Base-by-base conservation (phyloP, 345 rosid genomes). In the Lumnitzera racemosa region DNA sequence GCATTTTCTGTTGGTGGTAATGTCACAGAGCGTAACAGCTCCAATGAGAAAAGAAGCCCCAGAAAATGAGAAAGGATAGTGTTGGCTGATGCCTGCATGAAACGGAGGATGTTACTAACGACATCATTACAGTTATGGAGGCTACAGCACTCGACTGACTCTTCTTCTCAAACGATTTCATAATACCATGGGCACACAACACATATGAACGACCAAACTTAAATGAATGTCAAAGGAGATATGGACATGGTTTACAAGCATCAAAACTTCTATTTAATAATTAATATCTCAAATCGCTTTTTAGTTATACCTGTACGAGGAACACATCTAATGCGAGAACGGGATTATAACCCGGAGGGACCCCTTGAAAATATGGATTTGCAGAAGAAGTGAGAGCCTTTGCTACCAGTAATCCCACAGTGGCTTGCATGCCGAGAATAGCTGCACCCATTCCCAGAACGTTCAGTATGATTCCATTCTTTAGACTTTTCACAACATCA, bases 381-480 rank as follows among this genome's bases (percentile, higher is more conserved):
- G 91, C 87, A 6, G 97, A 79, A 47, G 99, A 75, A 64, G 99
- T 90, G 61, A 90, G 83, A 67, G 97, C 96, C 78, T 88, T 90
- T n/a, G 97, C 96, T 23, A 88, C 94, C 68, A 90, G 67, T 50
- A 68, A 73, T 20, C 99, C 98, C 1, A 95, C 94, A 0, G 89
- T 95, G 65, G 99, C 97, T 85, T 88, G 97, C 96, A 90, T 80
- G 49, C 96, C 99, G 53, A 90, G 89, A 61, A 95, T 66, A 25
- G 96, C 87, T 50, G 97, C 88, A 16, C 92, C 99, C 99, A 95
- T 85, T 58, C 97, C 97, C 56, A 95, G 58, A 58, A 95, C 71
- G 74, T 95, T 95, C 74, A 95, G 64, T 47, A 71, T 59, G 43
- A 95, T 86, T 63, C 99, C 95, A 36, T 83, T 90, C 74, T 83